phyloP scores from a whole-genome alignment of 805 yeast species.

The Starmerella geochares region DNA sequence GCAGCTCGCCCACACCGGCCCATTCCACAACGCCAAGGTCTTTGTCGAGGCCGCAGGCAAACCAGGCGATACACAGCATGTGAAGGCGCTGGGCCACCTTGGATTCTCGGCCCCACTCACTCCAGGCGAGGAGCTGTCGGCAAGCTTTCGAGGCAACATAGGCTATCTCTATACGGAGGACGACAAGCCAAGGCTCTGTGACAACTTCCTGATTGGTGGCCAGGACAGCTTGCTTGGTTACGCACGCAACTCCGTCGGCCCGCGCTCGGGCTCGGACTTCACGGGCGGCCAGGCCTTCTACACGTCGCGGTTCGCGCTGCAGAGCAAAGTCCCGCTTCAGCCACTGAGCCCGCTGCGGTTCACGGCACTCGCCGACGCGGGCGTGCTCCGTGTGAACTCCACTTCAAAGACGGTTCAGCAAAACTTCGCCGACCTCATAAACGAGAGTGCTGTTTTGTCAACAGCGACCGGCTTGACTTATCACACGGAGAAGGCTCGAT shows the following conservation, averaged over 20 bases:
- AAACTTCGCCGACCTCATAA: slow-evolving; percentile 29
- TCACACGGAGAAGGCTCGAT: slow-evolving; percentile 48
- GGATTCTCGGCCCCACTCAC: slow-evolving; percentile 19
- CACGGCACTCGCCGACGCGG: slow-evolving; percentile 55
- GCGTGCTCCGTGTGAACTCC: slow-evolving; percentile 37
- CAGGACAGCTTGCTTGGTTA: slow-evolving; percentile 58
- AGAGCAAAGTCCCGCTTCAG: slow-evolving; percentile 48
- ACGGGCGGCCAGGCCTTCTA: slow-evolving; percentile 59
- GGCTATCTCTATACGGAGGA: slow-evolving; percentile 22
- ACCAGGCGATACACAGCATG: slow-evolving; percentile 30
- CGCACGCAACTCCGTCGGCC: slow-evolving; percentile 54
- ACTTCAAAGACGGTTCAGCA: neutral
- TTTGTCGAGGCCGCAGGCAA: slow-evolving; percentile 32
- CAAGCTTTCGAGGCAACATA: slow-evolving; percentile 17
- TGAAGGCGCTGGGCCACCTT: slow-evolving; percentile 22
- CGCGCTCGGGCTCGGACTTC: slow-evolving; percentile 43
- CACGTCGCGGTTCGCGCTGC: slow-evolving; percentile 46
- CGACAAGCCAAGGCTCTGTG: slow-evolving; percentile 47
- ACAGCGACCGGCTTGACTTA: slow-evolving; percentile 50
- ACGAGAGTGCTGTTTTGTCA: slow-evolving; percentile 34
- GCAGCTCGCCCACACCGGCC: slow-evolving; percentile 28
- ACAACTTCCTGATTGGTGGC: slow-evolving; percentile 74
- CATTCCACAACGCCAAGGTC: slow-evolving; percentile 27
- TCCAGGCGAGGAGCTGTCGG: slow-evolving; percentile 21
- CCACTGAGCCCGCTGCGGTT: slow-evolving; percentile 44